Evolutionary conservation across 257 asterid genomes (phyloP), one percentile per base, ranked within the genome.

Genomic region (Scutellaria baicalensis): DNA sequence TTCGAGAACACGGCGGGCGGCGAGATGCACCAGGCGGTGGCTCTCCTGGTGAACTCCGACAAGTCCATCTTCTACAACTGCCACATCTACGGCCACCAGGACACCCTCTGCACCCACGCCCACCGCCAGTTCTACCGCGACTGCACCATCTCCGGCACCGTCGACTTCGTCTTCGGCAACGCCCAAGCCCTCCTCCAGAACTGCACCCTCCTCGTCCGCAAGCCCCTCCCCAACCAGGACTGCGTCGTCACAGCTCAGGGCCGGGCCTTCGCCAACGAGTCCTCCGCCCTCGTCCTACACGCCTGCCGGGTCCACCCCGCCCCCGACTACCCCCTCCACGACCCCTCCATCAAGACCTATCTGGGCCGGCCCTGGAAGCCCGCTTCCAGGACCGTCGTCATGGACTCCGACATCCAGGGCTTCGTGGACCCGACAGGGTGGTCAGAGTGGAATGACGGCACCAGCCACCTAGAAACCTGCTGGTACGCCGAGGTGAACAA

Each of bases 151-250:
- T 73, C 77, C 14, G 97, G 97, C 68, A 89, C 97, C 58, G 78
- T 91, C 38, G 97, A 91, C 80, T 91, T 91, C 85, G 77, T 89
- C 44, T 91, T 91, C 42, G 96, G 96, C 65, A 81, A 88, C 50
- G 93, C 88, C 3, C 73, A 74, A 1, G 92, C 96, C 27, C 82
- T 91, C 8, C 77, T 91, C 23, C 92, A 89, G 31, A 85, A 85
- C 75, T 89, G 96, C 77, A 83, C 74, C 0, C 0, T 89, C 4
- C 13, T 75, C 1, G 84, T 89, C 17, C 55, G 96, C 9, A 85
- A 85, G 73, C 94, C 96, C 0, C 21, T 81, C 1, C 75, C 66
- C 3, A 76, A 74, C 62, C 94, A 86, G 49, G n/a, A n/a, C 3
- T 81, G 87, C 82, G 79, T 83, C 59, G 88, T 86, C 16, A 89